Conservation (phyloP, 192 early-diverging fungal species). For the Coemansia sp. region DNA sequence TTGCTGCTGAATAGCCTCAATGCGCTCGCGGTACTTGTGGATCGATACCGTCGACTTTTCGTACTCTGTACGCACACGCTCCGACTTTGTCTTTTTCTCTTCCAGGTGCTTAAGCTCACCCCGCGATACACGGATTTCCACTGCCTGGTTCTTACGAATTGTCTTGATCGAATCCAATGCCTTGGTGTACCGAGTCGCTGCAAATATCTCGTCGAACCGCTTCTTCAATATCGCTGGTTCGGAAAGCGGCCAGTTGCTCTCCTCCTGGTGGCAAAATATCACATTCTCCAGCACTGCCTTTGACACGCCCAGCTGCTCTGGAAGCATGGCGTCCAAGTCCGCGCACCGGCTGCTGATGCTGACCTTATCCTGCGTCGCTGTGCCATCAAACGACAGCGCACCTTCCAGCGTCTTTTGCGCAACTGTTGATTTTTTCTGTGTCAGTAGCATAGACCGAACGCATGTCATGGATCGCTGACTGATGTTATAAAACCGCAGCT, state of each 20-base stretch:
- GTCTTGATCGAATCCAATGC: constrained; percentile 80
- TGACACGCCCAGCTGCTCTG: constrained; percentile 84
- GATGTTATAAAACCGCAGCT: constrained; percentile 80
- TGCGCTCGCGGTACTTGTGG: constrained; percentile 44
- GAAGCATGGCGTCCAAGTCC: constrained; percentile 83
- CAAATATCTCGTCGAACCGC: constrained; percentile 98
- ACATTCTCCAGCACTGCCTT: constrained; percentile 94
- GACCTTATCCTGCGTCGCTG: constrained; percentile 59
- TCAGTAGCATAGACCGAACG: constrained; percentile 75
- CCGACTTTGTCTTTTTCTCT: constrained; percentile 70
- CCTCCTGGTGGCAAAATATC: constrained; percentile 99
- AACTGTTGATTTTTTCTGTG: constrained; percentile 62
- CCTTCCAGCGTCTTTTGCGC: constrained; percentile 82
- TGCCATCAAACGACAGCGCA: constrained; percentile 60
- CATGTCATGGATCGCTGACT: constrained; percentile 70
- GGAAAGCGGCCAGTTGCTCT: constrained; percentile 93
- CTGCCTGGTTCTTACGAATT: constrained; percentile 68
- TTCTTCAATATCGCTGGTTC: constrained; percentile 88
- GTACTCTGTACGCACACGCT: constrained; percentile 55
- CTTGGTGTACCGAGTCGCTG: constrained; percentile 88
- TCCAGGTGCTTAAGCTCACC: constrained; percentile 65
- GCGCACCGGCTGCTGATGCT: constrained; percentile 80
- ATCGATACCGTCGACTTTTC: constrained; percentile 49
- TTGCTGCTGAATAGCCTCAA: constrained; percentile 41
- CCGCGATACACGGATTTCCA: constrained; percentile 64